Evolutionary conservation across 208 protist genomes (phyloP), one percentile per base, ranked within the genome.

Genomic region (Wallacemonas sp.): DNA sequence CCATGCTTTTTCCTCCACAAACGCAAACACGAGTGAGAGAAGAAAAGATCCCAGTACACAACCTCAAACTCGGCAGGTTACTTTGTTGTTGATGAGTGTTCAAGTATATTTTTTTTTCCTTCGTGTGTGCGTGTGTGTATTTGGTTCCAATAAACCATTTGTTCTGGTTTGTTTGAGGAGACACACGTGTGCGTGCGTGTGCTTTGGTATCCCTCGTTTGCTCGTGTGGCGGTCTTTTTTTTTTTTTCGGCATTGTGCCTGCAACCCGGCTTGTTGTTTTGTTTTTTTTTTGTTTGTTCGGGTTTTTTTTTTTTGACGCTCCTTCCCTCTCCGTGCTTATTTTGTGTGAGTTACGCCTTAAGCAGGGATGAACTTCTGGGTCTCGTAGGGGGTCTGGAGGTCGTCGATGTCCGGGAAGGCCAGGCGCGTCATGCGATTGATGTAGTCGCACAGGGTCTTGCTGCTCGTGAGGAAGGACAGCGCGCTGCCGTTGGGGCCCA

Each of bases 331-430:
- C n/a, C n/a, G n/a, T n/a, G n/a, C n/a, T n/a, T n/a, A n/a, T n/a
- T 3, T 25, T 36, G 28, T 65, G 3, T 25, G 20, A 22, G n/a
- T 25, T 26, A 16, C 10, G 22, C 16, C 49, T 71, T 61, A 71
- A 3, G 75, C 66, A 5, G 82, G 79, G 48, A 80, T 80, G 61
- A 79, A 91, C 33, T 67, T 76, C 41, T 87, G 85, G 8, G 76
- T 77, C 32, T 78, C 70, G 45, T 71, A 67, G 29, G 68, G 66
- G 0, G 68, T 78, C 59, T 70, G 61, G 26, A 91, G 65, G 33
- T 79, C 59, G 26, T 77, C 64, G 26, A 87, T 72, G 67, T 89
- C 82, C 1, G 82, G 86, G 59, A 92, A 92, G 18, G 81, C 80
- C 14, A 80, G 18, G 39, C 62, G 33, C 28, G 67, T 77, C 54